phyloP scores from a whole-genome alignment of 345 rosid genomes.

The Sisymbrium altissimum region DNA sequence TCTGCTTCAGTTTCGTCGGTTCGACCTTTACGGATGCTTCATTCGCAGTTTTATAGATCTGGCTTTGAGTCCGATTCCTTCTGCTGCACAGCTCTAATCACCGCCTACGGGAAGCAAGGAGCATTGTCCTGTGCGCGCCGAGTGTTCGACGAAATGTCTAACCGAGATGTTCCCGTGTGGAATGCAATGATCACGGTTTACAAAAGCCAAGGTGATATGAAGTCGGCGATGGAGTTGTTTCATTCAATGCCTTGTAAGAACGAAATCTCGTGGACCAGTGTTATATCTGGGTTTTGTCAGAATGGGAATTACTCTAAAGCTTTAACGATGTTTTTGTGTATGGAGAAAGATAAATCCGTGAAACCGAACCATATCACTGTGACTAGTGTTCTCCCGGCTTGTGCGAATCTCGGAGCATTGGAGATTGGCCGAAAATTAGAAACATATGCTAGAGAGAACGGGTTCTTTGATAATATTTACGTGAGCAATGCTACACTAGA shows the following conservation, averaged over 20 bases:
- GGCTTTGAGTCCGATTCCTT: slow-evolving; percentile 57
- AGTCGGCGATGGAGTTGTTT: slow-evolving; percentile 52
- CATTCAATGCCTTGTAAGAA: slow-evolving; percentile 55
- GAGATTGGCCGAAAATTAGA: slow-evolving; percentile 69
- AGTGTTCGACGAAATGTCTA: slow-evolving; percentile 62
- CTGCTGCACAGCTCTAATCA: slow-evolving; percentile 56
- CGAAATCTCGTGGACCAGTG: slow-evolving; percentile 73
- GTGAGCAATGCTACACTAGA: slow-evolving; percentile 65
- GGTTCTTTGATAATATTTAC: slow-evolving; percentile 50
- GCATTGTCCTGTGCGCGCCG: slow-evolving; percentile 38
- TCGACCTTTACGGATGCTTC: slow-evolving; percentile 41
- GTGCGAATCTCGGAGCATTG: slow-evolving; percentile 65
- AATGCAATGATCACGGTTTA: slow-evolving; percentile 66
- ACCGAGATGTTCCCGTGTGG: slow-evolving; percentile 60
- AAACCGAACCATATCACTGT: slow-evolving; percentile 69
- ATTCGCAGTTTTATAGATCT: slow-evolving; percentile 49
- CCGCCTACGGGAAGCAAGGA: slow-evolving; percentile 56
- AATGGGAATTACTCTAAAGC: slow-evolving; percentile 57
- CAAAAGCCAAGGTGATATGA: slow-evolving; percentile 54
- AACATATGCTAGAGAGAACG: slow-evolving; percentile 56
- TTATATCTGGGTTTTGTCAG: slow-evolving; percentile 70
- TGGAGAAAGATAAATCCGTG: slow-evolving; percentile 55
- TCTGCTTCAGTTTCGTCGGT: slow-evolving; percentile 40
- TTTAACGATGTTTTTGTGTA: slow-evolving; percentile 50
- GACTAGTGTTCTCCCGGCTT: slow-evolving; percentile 70